phyloP scores from a whole-genome alignment of 2,329 filamentous ascomycete species.

The Colletotrichum lindemuthianum region DNA sequence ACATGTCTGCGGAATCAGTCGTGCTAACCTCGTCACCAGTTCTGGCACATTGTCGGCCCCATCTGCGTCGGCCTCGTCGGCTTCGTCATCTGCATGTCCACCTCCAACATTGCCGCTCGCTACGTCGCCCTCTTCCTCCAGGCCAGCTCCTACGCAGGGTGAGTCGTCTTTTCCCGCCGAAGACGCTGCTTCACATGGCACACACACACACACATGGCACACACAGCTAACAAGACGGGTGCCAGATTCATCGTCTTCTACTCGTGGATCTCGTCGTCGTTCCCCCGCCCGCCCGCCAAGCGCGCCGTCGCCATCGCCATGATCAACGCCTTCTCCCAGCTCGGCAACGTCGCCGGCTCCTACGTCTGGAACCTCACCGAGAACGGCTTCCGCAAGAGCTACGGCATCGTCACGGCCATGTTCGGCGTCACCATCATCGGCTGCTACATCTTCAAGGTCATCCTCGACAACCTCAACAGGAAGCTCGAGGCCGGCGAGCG shows the following conservation, averaged over 20 bases:
- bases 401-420: constrained; percentile 73
- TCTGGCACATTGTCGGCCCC: constrained; percentile 67
- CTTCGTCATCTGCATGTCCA: constrained; percentile 70
- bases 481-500: constrained; percentile 56
- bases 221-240: neutral
- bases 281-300: constrained; percentile 69
- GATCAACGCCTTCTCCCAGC: constrained; percentile 67
- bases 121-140: constrained; percentile 71
- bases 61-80: constrained; percentile 63
- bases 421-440: constrained; percentile 67
- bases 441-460: constrained; percentile 58
- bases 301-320: constrained; percentile 69
- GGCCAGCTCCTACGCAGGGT: constrained; percentile 64
- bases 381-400: constrained; percentile 71
- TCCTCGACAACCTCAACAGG: constrained; percentile 58
- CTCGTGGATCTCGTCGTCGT: constrained; percentile 67
- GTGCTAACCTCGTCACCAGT: constrained; percentile 40
- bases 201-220: neutral
- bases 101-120: constrained; percentile 63
- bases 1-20: too few species aligned
- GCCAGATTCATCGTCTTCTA: constrained; percentile 64
- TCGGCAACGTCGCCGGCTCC: constrained; percentile 68
- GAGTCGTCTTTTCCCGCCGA: neutral
- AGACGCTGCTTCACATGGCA: constrained; percentile 2
- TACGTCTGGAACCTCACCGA: constrained; percentile 71